phyloP scores from a whole-genome alignment of 1,284 basidiomycete species.

The Leccinum variabile region DNA sequence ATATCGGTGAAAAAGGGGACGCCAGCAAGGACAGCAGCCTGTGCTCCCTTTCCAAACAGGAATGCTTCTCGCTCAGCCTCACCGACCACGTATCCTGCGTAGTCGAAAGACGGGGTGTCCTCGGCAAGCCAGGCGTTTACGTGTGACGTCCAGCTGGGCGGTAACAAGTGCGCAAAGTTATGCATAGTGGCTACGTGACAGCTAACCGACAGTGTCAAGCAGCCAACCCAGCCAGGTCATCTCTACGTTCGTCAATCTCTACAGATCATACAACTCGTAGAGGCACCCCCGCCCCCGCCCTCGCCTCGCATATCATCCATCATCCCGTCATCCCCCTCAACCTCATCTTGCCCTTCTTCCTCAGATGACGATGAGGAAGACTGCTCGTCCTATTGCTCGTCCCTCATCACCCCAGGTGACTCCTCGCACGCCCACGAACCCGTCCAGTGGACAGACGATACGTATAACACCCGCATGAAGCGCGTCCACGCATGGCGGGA shows the following conservation, averaged over 20 bases:
- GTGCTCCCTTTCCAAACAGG: constrained; percentile 83
- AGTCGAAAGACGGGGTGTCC: constrained; percentile 96
- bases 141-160: constrained; percentile 87
- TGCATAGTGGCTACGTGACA: constrained; percentile 6
- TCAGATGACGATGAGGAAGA: constrained; percentile 38
- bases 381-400: constrained; percentile 67
- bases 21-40: constrained; percentile 84
- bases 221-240: constrained; percentile 35
- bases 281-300: constrained; percentile 56
- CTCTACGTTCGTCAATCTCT: constrained; percentile 54
- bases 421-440: constrained; percentile 24
- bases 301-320: constrained; percentile 40
- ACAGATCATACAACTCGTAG: constrained; percentile 73
- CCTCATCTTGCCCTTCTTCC: constrained; percentile 41
- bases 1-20: constrained; percentile 96
- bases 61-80: constrained; percentile 86
- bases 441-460: constrained; percentile 44
- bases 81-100: constrained; percentile 96
- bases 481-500: constrained; percentile 67
- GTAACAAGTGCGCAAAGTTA: constrained; percentile 73
- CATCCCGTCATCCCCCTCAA: constrained; percentile 38
- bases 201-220: constrained; percentile 24
- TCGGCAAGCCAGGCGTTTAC: constrained; percentile 87
- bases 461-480: constrained; percentile 51
- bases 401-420: constrained; percentile 41